Conservation (phyloP, 1,139 yeast genomes). For the Pneumocystis murina region DNA sequence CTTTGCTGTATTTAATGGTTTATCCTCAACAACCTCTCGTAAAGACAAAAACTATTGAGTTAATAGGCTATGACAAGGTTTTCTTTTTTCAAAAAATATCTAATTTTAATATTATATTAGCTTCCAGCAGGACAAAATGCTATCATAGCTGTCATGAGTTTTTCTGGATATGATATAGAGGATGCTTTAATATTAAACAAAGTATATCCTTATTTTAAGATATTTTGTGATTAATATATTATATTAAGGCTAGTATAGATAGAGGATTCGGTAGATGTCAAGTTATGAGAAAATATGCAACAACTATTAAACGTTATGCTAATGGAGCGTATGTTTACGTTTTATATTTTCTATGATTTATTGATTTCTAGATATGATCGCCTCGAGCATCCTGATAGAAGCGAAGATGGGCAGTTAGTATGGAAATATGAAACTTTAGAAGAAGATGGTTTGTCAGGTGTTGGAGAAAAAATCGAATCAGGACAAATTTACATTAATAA, state of each 20-base stretch:
- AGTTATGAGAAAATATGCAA: conserved; percentile 84
- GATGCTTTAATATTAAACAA: conserved; percentile 94
- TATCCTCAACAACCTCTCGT: conserved; percentile 99
- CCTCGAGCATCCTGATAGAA: conserved; percentile 2
- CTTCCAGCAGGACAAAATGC: conserved; percentile 99
- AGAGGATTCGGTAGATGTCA: conserved; percentile 98
- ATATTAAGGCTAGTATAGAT: conserved; percentile 52
- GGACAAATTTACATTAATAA: conserved; percentile 93
- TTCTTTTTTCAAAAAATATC: not conserved
- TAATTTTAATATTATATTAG: conserved; percentile 7
- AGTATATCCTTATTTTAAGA: not conserved
- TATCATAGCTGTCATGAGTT: conserved; percentile 96
- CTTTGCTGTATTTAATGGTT: conserved; percentile 82
- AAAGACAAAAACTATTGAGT: conserved; percentile 88
- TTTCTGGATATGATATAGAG: conserved; percentile 97
- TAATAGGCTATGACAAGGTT: conserved; percentile 74
- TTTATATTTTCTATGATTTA: conserved; percentile 55
- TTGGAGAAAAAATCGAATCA: conserved; percentile 75
- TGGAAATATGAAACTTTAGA: conserved; percentile 80
- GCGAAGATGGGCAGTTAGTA: conserved; percentile 48
- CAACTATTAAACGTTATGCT: conserved; percentile 77
- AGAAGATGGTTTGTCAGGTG: conserved; percentile 93
- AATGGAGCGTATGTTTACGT: conserved; percentile 80
- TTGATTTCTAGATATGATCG: conserved; percentile 38
- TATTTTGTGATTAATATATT: not conserved